phyloP scores from a whole-genome alignment of 352 stramenopile species.

The Globisporangium orthogonon region DNA sequence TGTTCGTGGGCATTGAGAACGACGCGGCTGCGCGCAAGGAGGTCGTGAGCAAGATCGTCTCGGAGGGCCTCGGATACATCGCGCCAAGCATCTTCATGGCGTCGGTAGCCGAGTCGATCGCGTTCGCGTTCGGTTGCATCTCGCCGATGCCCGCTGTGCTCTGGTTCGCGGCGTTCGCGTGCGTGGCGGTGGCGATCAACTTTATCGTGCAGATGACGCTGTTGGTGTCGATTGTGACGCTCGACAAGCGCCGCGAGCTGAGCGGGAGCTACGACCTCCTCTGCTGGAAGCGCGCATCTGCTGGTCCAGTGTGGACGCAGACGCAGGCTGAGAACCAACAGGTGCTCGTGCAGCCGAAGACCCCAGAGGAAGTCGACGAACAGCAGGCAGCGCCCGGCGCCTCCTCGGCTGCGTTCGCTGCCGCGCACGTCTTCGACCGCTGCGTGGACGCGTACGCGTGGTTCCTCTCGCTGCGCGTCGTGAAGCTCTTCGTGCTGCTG shows the following conservation, averaged over 20 bases:
- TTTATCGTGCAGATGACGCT: slow-evolving; percentile 63
- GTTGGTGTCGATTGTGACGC: slow-evolving; percentile 45
- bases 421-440: slow-evolving; percentile 34
- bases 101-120: slow-evolving; percentile 32
- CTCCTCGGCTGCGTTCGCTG: too few relatives aligned
- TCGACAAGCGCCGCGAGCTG: slow-evolving; percentile 69
- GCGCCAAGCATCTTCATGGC: slow-evolving; percentile 56
- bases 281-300: slow-evolving; percentile 25
- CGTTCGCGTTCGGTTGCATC: slow-evolving; percentile 49
- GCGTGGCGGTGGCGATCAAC: slow-evolving; percentile 38
- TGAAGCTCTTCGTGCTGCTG: slow-evolving; percentile 54
- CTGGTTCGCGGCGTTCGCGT: slow-evolving; percentile 53
- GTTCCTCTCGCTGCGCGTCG: slow-evolving; percentile 32
- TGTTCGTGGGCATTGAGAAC: slow-evolving; percentile 47
- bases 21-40: slow-evolving; percentile 38
- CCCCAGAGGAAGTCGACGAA: slow-evolving; percentile 8
- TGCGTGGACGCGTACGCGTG: slow-evolving; percentile 33
- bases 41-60: slow-evolving; percentile 41
- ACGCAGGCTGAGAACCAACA: too few relatives aligned
- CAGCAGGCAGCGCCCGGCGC: too few relatives aligned
- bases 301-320: too few relatives aligned
- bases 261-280: slow-evolving; percentile 49
- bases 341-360: too few relatives aligned
- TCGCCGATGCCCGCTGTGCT: slow-evolving; percentile 58
- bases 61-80: slow-evolving; percentile 38